Conservation (phyloP, 2,329 filamentous ascomycete genomes). For the Ascochyta fabae region DNA sequence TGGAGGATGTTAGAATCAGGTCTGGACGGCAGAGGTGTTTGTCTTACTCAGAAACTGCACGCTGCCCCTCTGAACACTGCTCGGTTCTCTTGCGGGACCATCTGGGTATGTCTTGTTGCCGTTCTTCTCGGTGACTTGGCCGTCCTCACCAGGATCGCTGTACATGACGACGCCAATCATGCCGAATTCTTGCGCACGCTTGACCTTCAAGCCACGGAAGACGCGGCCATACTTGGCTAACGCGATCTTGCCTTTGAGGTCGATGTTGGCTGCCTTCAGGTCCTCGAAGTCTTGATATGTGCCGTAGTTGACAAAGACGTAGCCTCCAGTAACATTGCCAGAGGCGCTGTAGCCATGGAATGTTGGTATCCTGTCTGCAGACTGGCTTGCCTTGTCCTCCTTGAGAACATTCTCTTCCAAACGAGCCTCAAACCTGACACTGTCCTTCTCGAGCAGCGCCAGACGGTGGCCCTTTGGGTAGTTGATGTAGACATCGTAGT, state of each 20-base stretch:
- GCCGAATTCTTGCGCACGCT: slow-evolving; percentile 87
- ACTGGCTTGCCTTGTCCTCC: slow-evolving; percentile 78
- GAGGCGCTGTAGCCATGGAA: slow-evolving; percentile 95
- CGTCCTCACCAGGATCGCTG: slow-evolving; percentile 88
- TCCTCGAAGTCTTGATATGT: slow-evolving; percentile 87
- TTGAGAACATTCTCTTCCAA: slow-evolving; percentile 84
- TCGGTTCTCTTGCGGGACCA: slow-evolving; percentile 85
- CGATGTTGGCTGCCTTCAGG: slow-evolving; percentile 74
- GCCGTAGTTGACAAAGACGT: slow-evolving; percentile 91
- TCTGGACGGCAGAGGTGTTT: no score
- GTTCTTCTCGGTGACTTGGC: slow-evolving; percentile 78
- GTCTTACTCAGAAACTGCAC: slow-evolving; percentile 64
- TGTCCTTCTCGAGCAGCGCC: slow-evolving; percentile 50
- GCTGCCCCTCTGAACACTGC: slow-evolving; percentile 88
- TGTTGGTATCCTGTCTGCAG: slow-evolving; percentile 77
- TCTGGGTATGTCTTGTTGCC: slow-evolving; percentile 81
- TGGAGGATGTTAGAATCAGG: slow-evolving; percentile 37
- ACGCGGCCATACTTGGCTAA: slow-evolving; percentile 84
- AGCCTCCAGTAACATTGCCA: slow-evolving; percentile 87
- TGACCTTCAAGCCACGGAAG: slow-evolving; percentile 91
- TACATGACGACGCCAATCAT: slow-evolving; percentile 88
- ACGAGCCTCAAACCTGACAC: slow-evolving; percentile 76
- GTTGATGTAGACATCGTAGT: slow-evolving; percentile 60
- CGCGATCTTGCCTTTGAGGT: slow-evolving; percentile 83
- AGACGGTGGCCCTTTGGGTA: slow-evolving; percentile 58